phyloP scores from a whole-genome alignment of 768 basidiomycete genomes.

The Dioszegia crocea region DNA sequence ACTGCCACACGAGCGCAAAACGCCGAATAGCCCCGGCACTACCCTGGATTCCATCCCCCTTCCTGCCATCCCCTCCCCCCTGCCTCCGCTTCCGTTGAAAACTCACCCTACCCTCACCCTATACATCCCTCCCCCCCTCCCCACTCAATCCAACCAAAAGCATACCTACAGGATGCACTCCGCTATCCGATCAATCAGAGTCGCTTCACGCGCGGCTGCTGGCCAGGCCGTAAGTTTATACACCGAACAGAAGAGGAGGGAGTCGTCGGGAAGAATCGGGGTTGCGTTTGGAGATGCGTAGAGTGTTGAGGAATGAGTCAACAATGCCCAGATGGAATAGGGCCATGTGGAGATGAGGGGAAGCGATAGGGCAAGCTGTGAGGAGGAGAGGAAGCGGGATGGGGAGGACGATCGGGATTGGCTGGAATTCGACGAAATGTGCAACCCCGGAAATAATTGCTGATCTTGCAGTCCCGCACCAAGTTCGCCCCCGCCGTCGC shows the following conservation, averaged over 20 bases:
- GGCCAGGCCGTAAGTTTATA: conserved; percentile 42
- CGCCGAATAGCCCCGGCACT: conserved; percentile 16
- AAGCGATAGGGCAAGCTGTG: background rate
- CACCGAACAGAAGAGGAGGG: background rate
- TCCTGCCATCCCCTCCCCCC: conserved; percentile 14
- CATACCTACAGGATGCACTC: conserved; percentile 43
- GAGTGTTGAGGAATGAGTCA: background rate
- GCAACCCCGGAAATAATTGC: background rate
- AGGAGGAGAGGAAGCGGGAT: background rate
- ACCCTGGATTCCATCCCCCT: background rate
- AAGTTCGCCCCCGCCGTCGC: conserved; percentile 44
- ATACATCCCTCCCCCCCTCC: conserved; percentile 16
- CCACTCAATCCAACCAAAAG: conserved; percentile 10
- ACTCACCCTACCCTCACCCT: conserved; percentile 7
- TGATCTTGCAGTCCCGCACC: conserved; percentile 46
- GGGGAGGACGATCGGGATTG: background rate
- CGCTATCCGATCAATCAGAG: conserved; percentile 42
- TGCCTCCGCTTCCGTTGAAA: conserved; percentile 17
- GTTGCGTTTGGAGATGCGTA: background rate
- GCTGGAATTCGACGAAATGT: background rate
- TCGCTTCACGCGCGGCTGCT: conserved; percentile 34
- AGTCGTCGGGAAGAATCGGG: conserved; percentile 1
- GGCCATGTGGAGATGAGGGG: background rate
- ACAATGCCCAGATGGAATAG: background rate
- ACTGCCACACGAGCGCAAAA: conserved; percentile 22